phyloP scores from a whole-genome alignment of 148 eudicot genomes.

The Diospyros lotus region DNA sequence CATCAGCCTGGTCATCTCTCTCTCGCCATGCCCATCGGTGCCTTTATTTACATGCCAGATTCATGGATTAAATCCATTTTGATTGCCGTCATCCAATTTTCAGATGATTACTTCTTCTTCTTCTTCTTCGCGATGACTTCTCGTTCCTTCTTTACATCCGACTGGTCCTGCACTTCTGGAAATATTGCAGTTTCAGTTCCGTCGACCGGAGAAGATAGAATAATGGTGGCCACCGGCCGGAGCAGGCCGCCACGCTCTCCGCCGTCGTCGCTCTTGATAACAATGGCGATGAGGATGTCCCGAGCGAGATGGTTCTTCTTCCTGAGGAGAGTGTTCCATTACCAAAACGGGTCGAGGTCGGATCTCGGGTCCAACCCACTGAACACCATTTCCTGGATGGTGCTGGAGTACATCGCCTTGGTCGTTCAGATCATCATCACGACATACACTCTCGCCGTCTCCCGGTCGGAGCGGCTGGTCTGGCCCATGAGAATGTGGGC shows the following conservation, averaged over 20 bases:
- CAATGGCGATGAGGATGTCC: constrained; percentile 69
- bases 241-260: constrained; percentile 14
- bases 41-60: constrained; percentile 16
- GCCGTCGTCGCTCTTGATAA: constrained; percentile 45
- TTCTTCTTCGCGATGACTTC: constrained; percentile 19
- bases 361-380: constrained; percentile 73
- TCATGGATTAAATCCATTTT: background rate
- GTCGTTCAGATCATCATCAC: constrained; percentile 46
- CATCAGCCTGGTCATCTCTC: background rate
- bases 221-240: background rate
- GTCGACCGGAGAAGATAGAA: constrained; percentile 16
- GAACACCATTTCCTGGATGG: constrained; percentile 64
- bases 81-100: too few species aligned
- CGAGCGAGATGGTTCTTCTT: constrained; percentile 79
- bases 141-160: constrained; percentile 28
- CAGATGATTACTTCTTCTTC: background rate
- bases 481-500: constrained; percentile 97
- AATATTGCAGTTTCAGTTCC: constrained; percentile 19
- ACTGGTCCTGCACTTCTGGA: constrained; percentile 26
- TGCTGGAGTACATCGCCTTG: constrained; percentile 45
- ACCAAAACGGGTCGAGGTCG: constrained; percentile 77
- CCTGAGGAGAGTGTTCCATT: constrained; percentile 72
- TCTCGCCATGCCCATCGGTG: constrained; percentile 1
- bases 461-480: constrained; percentile 67
- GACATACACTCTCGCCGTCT: constrained; percentile 42